These are phyloP conservation scores for Sclerotinia borealis DNA, from an alignment of 2,329 filamentous ascomycete species.

Conservation along the genomic window DNA sequence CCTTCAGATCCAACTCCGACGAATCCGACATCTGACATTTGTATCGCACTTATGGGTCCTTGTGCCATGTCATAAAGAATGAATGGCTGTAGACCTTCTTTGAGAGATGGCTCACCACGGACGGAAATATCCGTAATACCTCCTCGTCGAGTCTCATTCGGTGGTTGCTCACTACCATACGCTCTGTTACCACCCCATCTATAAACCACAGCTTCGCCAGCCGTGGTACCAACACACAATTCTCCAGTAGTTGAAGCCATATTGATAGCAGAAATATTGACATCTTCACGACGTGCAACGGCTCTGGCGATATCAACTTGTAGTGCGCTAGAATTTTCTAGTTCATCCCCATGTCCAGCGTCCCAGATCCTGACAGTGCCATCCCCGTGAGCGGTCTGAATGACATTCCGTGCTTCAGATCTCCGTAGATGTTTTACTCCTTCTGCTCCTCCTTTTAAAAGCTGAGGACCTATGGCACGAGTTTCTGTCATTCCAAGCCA, in stretches of 20 bases:
- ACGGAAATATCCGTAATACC: conserved; percentile 68
- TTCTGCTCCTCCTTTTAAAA: conserved; percentile 75
- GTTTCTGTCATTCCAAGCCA: conserved; percentile 92
- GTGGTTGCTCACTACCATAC: conserved; percentile 55
- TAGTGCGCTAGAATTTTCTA: conserved; percentile 76
- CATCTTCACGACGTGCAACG: conserved; percentile 68
- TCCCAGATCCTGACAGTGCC: conserved; percentile 93
- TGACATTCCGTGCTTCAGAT: conserved; percentile 76
- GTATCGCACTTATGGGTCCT: conserved; percentile 71
- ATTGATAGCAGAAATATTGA: conserved; percentile 73
- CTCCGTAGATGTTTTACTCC: conserved; percentile 63
- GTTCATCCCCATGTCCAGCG: conserved; percentile 81
- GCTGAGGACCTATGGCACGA: conserved; percentile 67
- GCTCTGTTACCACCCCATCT: conserved; percentile 78
- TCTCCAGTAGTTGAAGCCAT: conserved; percentile 79
- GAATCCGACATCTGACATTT: conserved; percentile 90
- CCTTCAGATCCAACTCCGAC: conserved; percentile 79
- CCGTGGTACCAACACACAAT: conserved; percentile 71
- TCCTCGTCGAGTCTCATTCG: conserved; percentile 55
- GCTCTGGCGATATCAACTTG: conserved; percentile 85
- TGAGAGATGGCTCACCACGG: conserved; percentile 65
- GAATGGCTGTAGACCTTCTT: conserved; percentile 74
- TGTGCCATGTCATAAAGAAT: conserved; percentile 78
- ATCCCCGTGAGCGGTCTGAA: conserved; percentile 84
- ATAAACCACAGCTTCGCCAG: conserved; percentile 82